Percentiles rank a stretch among this genome's conserved stretches.
phyloP scores from a whole-genome alignment of 305 asterid species.

The Solanum hybrid region DNA sequence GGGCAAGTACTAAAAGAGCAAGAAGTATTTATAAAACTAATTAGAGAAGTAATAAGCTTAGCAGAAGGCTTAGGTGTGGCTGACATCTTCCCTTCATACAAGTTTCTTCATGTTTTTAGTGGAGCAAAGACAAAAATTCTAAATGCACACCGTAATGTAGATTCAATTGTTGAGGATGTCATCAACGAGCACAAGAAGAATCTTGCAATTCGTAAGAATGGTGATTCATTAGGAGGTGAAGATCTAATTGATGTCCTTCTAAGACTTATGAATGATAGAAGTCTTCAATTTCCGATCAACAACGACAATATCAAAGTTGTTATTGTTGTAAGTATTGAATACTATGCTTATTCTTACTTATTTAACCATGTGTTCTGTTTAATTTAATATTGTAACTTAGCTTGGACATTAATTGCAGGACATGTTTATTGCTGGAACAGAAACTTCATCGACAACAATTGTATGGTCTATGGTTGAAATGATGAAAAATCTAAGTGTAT shows the following conservation, averaged over 20 bases:
- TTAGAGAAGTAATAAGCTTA: neutral
- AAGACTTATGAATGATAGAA: neutral
- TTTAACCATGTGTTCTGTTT: neutral
- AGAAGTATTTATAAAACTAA: neutral
- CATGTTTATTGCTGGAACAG: neutral
- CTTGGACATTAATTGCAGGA: neutral
- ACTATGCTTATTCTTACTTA: neutral
- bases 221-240: neutral
- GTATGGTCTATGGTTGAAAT: neutral
- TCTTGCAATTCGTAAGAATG: neutral
- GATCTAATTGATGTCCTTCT: conserved; percentile 19
- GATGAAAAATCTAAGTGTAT: neutral
- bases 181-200: conserved; percentile 11
- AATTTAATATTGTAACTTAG: neutral
- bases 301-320: conserved; percentile 16
- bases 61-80: conserved; percentile 13
- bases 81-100: conserved; percentile 15
- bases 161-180: conserved; percentile 8
- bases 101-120: conserved; percentile 3
- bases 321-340: neutral
- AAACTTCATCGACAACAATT: neutral
- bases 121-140: conserved; percentile 1
- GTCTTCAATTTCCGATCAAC: conserved; percentile 12
- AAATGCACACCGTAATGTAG: conserved; percentile 5
- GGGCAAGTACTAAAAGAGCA: conserved; percentile 12